phyloP scores from a whole-genome alignment of 2,329 filamentous ascomycete genomes.

The Triangularia setosa region DNA sequence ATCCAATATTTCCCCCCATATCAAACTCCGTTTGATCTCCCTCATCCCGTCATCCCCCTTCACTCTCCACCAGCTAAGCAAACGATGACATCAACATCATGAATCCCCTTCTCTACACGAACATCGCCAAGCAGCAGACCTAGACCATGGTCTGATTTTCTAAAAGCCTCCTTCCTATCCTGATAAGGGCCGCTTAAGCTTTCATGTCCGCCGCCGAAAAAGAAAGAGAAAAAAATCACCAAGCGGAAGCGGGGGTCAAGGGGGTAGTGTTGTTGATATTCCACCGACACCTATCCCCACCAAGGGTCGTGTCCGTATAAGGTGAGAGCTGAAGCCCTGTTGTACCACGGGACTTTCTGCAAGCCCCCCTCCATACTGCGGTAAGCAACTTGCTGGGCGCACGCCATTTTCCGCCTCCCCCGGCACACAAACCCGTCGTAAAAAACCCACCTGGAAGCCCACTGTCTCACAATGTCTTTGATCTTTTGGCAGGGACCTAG shows the following conservation, averaged over 20 bases:
- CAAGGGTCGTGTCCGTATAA: not conserved
- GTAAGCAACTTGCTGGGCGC: not conserved
- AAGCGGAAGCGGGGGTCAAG: not conserved
- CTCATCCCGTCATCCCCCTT: not conserved
- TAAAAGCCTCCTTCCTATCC: not conserved
- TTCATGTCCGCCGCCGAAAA: not conserved
- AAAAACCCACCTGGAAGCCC: constrained; percentile 2
- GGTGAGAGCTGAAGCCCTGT: not conserved
- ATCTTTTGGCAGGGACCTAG: not conserved
- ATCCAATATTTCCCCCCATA: not conserved
- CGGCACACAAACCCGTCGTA: not conserved
- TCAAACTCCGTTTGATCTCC: not conserved
- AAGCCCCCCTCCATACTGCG: not conserved
- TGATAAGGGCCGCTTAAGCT: not conserved
- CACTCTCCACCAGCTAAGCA: not conserved
- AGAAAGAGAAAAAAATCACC: no score
- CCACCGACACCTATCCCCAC: not conserved
- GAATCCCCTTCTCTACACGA: not conserved
- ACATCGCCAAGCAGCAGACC: not conserved
- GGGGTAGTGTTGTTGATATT: not conserved
- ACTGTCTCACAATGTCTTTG: constrained; percentile 6
- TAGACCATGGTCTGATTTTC: not conserved
- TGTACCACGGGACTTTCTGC: not conserved
- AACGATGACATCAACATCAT: not conserved
- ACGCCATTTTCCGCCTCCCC: not conserved